Base-by-base conservation (phyloP, 2,329 filamentous ascomycete species). In the Phyllosticta paracitricarpa region DNA sequence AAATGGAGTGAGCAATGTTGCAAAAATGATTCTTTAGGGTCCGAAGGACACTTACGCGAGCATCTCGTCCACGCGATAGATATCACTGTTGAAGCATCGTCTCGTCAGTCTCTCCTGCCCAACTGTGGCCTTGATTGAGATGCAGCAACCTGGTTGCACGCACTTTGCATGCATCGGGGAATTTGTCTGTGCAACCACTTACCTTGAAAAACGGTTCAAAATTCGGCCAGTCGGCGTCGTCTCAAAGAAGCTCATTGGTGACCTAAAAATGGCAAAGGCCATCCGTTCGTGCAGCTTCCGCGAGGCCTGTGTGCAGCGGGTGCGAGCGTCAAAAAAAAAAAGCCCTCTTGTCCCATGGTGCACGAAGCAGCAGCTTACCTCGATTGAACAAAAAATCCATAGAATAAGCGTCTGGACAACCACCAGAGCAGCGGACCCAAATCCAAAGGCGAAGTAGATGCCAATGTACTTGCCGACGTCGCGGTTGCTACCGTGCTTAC, bases 361-460 rank as follows among this genome's bases (percentile, higher is more conserved):
- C 56, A 12, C 17, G 33, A 62, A 62, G 19, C 17, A 51, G 56
- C 19, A 10, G 17, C 79, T 70, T 79, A 90, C 88, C 83, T 99
- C 94, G 65, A 99, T 99, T 4, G 94, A 97, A 77, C 95, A 99
- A 78, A 99, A 97, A 66, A 99, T 97, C 94, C 94, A 99, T 28
- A 99, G 81, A 65, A 99, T 91, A 67, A 99, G 78, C 5, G 93
- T 97, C 76, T 97, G 94, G 30, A 95, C 71, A 52, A 97, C 91
- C 2, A 95, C 93, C 65, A 99, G 80, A 53, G 84, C 81, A 51
- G 94, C 88, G 26, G 89, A 87, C 33, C 93, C 93, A 58, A 99
- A 83, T 56, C 94, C 95, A 75, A 99, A 89, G 17, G 89, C 91
- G 75, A 99, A 94, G 77, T 99, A 99, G 65, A 99, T 85, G 62